Base-by-base conservation (phyloP, 2,329 filamentous ascomycete species). In the Alternaria conjuncta region DNA sequence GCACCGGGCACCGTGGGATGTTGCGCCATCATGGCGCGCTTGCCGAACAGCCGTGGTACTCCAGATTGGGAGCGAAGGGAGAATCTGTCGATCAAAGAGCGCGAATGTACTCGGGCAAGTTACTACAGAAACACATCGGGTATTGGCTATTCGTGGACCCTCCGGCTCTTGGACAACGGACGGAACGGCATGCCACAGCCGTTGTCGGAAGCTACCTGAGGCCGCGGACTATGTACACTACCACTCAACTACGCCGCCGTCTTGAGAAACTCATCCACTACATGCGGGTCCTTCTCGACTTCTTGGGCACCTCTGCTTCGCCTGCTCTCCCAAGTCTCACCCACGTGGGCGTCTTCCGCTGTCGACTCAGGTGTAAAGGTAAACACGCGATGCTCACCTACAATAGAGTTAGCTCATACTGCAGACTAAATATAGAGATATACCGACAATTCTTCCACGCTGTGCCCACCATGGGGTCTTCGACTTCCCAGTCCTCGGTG, bases 401-500 rank as follows among this genome's bases (percentile, higher is more conserved):
- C 21, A 28, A 2, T 11, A 13, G 10, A 6, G 36, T 62, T 28
- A 62, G 56, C 50, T 6, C 44, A 18, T 9, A 6, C 20, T 53
- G 12, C 21, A 11, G 36, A 25, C 18, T 11, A 60, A 36, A 21
- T 18, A 25, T 25, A 18, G 41, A 28, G 18, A 32, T 25, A 4
- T 15, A 71, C 70, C 9, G 57, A 72, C 78, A 79, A 54, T 80
- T 79, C 11, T 69, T 58, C 61, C 75, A 80, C 23, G 76, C 73
- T 12, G 71, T 78, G 30, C 71, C 66, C 2, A 64, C 70, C 73
- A 77, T 74, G 1, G 75, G 71, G 50, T 78, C 71, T 12, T 63
- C 68, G 12, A 74, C 74, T 44, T 75, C 67, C 88, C 90, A 96
- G 73, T 97, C 93, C 69, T 94, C 88, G 0, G 92, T 96, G 66